Conservation (phyloP, 345 rosid genomes). For the Triadica sebifera region DNA sequence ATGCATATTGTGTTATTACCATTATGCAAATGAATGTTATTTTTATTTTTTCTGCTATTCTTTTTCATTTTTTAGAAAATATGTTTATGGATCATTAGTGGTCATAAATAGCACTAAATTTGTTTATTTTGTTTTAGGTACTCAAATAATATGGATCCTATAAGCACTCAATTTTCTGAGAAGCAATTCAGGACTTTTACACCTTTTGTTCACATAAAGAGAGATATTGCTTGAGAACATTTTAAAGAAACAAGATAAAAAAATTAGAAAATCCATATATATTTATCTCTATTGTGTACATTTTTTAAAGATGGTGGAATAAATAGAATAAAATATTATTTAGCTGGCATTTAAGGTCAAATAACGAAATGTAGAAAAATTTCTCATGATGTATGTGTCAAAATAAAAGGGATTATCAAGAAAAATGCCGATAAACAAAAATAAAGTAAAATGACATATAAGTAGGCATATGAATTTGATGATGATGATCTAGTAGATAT, state of each 20-base stretch:
- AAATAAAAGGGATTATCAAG: neutral
- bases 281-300: neutral
- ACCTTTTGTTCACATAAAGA: neutral
- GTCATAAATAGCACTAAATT: too few relatives aligned
- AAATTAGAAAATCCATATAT: neutral
- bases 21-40: too few relatives aligned
- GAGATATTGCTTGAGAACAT: neutral
- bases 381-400: neutral
- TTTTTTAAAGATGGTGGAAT: neutral
- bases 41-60: too few relatives aligned
- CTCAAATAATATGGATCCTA: too few relatives aligned
- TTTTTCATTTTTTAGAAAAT: too few relatives aligned
- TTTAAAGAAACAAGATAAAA: neutral
- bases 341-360: neutral
- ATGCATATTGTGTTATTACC: too few relatives aligned
- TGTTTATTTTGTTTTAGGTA: too few relatives aligned
- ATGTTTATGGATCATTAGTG: too few relatives aligned
- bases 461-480: neutral
- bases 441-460: neutral
- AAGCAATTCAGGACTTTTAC: neutral
- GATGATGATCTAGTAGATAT: neutral
- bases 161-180: neutral
- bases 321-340: neutral
- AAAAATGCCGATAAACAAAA: neutral
- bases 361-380: neutral